Evolutionary conservation across 768 basidiomycete species (phyloP).

Genomic region (Cystobasidium tubakii): DNA sequence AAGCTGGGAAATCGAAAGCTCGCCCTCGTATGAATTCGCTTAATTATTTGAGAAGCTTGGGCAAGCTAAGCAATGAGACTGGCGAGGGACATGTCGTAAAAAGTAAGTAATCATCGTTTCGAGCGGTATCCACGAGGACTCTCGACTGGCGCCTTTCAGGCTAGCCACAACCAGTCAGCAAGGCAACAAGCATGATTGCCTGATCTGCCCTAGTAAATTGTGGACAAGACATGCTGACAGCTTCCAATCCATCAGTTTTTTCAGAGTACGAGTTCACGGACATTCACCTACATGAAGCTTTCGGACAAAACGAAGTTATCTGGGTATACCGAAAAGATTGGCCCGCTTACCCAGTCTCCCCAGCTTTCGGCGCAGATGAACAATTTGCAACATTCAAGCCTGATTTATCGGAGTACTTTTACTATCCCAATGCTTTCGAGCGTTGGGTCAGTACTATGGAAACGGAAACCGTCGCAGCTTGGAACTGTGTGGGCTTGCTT

Average conservation of each 20-base stretch:
- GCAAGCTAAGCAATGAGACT: slow-evolving; percentile 11
- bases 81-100: slow-evolving; percentile 28
- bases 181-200: too few species aligned
- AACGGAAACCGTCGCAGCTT: slow-evolving; percentile 43
- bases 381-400: slow-evolving; percentile 72
- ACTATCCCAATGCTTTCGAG: slow-evolving; percentile 89
- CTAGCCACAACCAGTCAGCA: too few species aligned
- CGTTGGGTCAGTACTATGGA: slow-evolving; percentile 90
- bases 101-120: neutral
- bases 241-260: slow-evolving; percentile 1
- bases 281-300: slow-evolving; percentile 46
- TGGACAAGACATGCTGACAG: too few species aligned
- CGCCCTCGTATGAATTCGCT: slow-evolving; percentile 23
- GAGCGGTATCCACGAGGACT: too few species aligned
- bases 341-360: slow-evolving; percentile 47
- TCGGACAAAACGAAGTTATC: slow-evolving; percentile 59
- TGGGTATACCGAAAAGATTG: slow-evolving; percentile 76
- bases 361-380: slow-evolving; percentile 49
- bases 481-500: slow-evolving; percentile 41
- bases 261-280: slow-evolving; percentile 1
- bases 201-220: too few species aligned
- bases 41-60: slow-evolving; percentile 29
- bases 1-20: slow-evolving; percentile 14
- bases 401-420: slow-evolving; percentile 60
- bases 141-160: too few species aligned